These are phyloP conservation scores for Boletus subparvulus DNA, from an alignment of 768 basidiomycete genomes.

Conservation along the genomic window DNA sequence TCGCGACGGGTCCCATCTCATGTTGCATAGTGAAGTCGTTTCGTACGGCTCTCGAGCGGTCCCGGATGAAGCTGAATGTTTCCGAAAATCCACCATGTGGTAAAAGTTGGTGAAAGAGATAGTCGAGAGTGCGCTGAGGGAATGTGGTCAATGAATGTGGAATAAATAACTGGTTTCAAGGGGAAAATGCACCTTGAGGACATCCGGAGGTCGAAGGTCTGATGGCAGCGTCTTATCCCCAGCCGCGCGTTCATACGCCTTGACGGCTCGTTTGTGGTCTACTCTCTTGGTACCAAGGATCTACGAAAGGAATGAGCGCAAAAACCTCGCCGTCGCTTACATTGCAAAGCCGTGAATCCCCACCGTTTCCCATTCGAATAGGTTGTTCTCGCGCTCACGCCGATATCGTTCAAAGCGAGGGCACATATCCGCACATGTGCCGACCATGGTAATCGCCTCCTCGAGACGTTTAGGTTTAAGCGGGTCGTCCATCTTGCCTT, in stretches of 20 bases:
- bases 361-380: constrained; percentile 85
- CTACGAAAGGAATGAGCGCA: constrained; percentile 46
- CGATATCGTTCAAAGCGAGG: constrained; percentile 91
- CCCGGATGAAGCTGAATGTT: constrained; percentile 83
- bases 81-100: constrained; percentile 64
- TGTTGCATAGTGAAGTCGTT: constrained; percentile 96
- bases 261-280: constrained; percentile 85
- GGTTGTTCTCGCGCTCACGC: constrained; percentile 84
- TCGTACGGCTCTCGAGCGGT: constrained; percentile 85
- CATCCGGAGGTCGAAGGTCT: constrained; percentile 82
- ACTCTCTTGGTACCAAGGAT: constrained; percentile 83
- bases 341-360: constrained; percentile 23
- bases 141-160: not conserved
- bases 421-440: constrained; percentile 93
- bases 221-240: constrained; percentile 91
- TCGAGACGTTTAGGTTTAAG: constrained; percentile 74
- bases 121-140: constrained; percentile 80
- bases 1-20: constrained; percentile 69
- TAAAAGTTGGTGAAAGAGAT: constrained; percentile 85
- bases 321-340: constrained; percentile 7
- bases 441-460: constrained; percentile 90
- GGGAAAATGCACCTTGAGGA: constrained; percentile 61
- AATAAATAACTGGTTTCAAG: not conserved
- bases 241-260: constrained; percentile 92
- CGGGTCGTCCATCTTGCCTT: constrained; percentile 89